Percentiles rank a stretch among this genome's conserved stretches.
Evolutionary conservation across 441 rosid species (phyloP).

Genomic region (Viola pubescens): DNA sequence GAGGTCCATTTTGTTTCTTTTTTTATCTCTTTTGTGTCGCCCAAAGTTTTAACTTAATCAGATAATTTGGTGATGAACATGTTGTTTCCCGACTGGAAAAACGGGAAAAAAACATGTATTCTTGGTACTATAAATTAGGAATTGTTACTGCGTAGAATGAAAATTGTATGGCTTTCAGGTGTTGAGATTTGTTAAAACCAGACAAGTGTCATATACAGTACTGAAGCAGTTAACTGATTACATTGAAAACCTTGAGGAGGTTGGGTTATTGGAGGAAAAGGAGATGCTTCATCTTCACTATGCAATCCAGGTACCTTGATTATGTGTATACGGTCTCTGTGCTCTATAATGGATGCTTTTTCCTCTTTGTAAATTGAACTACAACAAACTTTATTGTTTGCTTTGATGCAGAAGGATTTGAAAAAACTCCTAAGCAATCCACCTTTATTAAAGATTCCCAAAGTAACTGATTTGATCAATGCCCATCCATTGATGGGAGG

Average conservation of each 20-base stretch:
- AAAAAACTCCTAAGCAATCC: conserved; percentile 85
- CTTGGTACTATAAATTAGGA: no score
- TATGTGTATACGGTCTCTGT: no score
- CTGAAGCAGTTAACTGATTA: conserved; percentile 65
- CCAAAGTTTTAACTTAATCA: conserved; percentile 2
- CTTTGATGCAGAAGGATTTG: conserved; percentile 56
- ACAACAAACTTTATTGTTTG: neutral
- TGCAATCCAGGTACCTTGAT: conserved; percentile 58
- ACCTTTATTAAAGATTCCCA: conserved; percentile 63
- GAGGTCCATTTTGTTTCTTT: neutral
- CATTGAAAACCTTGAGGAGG: conserved; percentile 70
- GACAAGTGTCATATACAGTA: conserved; percentile 83
- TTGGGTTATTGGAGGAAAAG: conserved; percentile 73
- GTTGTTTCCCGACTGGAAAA: neutral
- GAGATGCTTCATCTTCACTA: conserved; percentile 90
- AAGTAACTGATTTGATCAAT: conserved; percentile 40
- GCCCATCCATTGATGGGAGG: conserved; percentile 61
- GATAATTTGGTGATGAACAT: conserved; percentile 4
- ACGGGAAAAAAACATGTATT: neutral
- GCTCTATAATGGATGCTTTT: neutral
- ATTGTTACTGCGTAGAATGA: no score
- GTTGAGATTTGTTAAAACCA: conserved; percentile 75
- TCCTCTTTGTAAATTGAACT: neutral
- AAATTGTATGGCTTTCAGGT: conserved; percentile 39
- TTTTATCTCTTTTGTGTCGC: neutral